phyloP scores from a whole-genome alignment of 306 rosid genomes.

The Potentilla sterilis region DNA sequence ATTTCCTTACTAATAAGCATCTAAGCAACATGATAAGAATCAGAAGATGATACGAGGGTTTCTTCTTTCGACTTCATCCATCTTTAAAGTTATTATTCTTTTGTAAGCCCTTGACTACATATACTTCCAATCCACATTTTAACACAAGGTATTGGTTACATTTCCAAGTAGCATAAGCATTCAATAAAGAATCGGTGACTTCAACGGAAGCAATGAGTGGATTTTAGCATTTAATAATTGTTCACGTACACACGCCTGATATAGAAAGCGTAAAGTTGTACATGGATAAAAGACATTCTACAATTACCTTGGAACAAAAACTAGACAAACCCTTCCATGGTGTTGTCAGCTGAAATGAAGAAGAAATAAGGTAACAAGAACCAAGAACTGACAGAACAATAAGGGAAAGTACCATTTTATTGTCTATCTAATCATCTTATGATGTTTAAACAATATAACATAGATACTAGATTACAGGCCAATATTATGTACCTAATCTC shows the following conservation, averaged over 20 bases:
- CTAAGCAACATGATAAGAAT: not conserved
- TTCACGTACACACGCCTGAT: slow-evolving; percentile 53
- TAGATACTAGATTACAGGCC: slow-evolving; percentile 46
- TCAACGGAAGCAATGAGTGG: slow-evolving; percentile 10
- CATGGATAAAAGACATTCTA: slow-evolving; percentile 50
- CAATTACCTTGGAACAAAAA: slow-evolving; percentile 71
- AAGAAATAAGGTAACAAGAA: slow-evolving; percentile 31
- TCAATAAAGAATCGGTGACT: not conserved
- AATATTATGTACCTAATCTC: slow-evolving; percentile 35
- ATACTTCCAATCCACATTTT: slow-evolving; percentile 9
- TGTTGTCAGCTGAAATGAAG: slow-evolving; percentile 54
- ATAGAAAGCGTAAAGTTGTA: slow-evolving; percentile 50
- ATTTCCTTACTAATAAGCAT: slow-evolving; percentile 4
- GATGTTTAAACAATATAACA: slow-evolving; percentile 43
- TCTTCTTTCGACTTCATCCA: slow-evolving; percentile 1
- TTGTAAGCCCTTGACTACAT: not conserved
- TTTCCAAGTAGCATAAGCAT: not conserved
- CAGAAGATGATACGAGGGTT: not conserved
- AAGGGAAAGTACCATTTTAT: slow-evolving; percentile 48
- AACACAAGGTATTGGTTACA: not conserved
- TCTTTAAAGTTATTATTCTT: not conserved
- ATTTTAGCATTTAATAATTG: slow-evolving; percentile 48
- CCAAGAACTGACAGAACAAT: slow-evolving; percentile 48
- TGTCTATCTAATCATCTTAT: slow-evolving; percentile 55
- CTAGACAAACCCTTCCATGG: slow-evolving; percentile 51